Evolutionary conservation across 2,329 filamentous ascomycete genomes (phyloP).

Genomic region (Aspergillus piperis): DNA sequence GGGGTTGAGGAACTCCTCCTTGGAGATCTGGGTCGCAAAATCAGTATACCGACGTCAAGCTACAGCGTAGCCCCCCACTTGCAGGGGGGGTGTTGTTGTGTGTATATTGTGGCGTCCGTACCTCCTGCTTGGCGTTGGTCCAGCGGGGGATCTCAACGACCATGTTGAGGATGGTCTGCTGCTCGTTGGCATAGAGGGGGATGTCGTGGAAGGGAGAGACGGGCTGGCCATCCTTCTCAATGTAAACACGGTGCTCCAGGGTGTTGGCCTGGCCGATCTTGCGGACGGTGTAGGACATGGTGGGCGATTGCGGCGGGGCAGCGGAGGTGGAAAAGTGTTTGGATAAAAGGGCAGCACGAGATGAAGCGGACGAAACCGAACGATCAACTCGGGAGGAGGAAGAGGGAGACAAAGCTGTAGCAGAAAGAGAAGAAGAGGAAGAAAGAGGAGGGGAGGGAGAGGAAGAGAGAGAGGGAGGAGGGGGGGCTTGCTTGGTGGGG

Average conservation of each 20-base stretch:
- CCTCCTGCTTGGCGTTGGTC: slow-evolving; percentile 99
- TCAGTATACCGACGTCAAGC: slow-evolving; percentile 20
- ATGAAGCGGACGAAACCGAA: slow-evolving; percentile 25
- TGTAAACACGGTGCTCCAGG: slow-evolving; percentile 93
- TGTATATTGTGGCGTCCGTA: slow-evolving; percentile 47
- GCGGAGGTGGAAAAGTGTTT: slow-evolving; percentile 50
- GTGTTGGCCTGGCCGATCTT: slow-evolving; percentile 91
- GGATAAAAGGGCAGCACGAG: slow-evolving; percentile 48
- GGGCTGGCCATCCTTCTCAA: slow-evolving; percentile 94
- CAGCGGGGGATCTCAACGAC: slow-evolving; percentile 98
- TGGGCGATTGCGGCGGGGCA: slow-evolving; percentile 31
- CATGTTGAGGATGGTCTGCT: slow-evolving; percentile 98
- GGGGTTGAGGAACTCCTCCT: slow-evolving; percentile 96
- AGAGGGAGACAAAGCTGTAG: slow-evolving; percentile 19
- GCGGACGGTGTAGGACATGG: slow-evolving; percentile 68
- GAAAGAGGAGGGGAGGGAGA: slow-evolving; percentile 20
- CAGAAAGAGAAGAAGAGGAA: slow-evolving; percentile 27
- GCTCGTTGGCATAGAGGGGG: slow-evolving; percentile 93
- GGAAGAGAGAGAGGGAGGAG: slow-evolving; percentile 25
- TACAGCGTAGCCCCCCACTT: neutral
- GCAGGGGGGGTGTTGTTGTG: slow-evolving; percentile 6
- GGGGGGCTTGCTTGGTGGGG: slow-evolving; percentile 40
- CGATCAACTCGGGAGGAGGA: slow-evolving; percentile 22
- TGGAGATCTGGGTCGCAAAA: slow-evolving; percentile 73
- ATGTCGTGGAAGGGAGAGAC: slow-evolving; percentile 98